Evolutionary conservation across 306 rosid genomes (phyloP), one percentile per base, ranked within the genome.

Genomic region (Prunus dulcis): DNA sequence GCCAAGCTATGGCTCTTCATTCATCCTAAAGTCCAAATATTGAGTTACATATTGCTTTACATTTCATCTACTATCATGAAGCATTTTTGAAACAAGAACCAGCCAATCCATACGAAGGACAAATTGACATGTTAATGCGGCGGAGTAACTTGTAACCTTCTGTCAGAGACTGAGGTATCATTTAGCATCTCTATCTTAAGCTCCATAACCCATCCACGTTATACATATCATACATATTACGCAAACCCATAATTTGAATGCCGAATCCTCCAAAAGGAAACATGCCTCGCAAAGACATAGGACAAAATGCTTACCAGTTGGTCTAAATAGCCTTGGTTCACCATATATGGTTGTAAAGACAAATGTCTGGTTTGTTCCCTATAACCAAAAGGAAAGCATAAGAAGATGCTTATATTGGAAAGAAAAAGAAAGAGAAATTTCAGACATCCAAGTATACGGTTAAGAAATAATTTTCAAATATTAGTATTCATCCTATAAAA

Each of bases 301-400:
- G 66, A 74, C 12, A 79, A 76, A 73, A 65, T 53, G 73, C 90
- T 87, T 82, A 96, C 99, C 99, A n/a, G 98, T 96, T 63, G 99
- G 91, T 79, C 91, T 92, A 84, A 96, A 96, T 71, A 96, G 85
- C 87, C 96, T 96, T 69, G 99, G 99, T 56, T 82, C 78, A n/a
- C 98, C 99, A 84, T 93, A 89, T 82, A 87, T 69, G 50, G 99
- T 96, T 2, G 99, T 92, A 73, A 96, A 96, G 50, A 96, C 99
- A 82, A 96, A 96, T 61, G 97, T 70, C 80, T 91, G 93, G 78
- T 80, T 84, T 47, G 99, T 91, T 74, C 99, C 99, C 99, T 96
- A 55, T 68, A 56, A 83, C 47, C 73, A 83, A 50, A 25, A 46
- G 19, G 28, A 28, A 60, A 19, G 47, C 12, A n/a, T 45, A 19